Base-by-base conservation (phyloP, 2,329 filamentous ascomycete genomes). In the Exophiala aquamarina region DNA sequence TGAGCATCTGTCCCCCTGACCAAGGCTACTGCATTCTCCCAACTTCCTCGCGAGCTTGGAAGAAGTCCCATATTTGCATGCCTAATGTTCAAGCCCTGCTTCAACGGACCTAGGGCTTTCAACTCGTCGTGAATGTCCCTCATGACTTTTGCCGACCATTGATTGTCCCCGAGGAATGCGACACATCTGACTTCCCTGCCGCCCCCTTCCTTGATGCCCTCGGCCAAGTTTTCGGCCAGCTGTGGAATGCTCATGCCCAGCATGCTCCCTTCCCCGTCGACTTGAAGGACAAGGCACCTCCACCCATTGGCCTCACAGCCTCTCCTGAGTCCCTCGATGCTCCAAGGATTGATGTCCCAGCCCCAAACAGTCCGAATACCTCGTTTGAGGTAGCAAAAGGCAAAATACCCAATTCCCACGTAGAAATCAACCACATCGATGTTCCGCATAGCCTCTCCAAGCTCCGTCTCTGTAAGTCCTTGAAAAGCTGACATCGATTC, bases 321-420 rank as follows among this genome's bases (percentile, higher is more conserved):
- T 56, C 87, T 80, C 19, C 83, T 76, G 62, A 97, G 66, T 0
- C 87, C 90, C 70, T 96, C 89, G 26, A 95, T 79, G 56, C 84
- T 90, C 84, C 91, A 87, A 0, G 86, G 84, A 64, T 95, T 96
- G 36, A 96, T 72, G 67, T 97, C 92, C 87, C 89, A 97, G 58
- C 89, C 88, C 33, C 93, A 72, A 1, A 96, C 85, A 39, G 78
- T 71, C 7, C 60, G 71, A 60, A 91, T 71, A 0, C 89, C 89
- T 14, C 85, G 78, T 49, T 73, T 76, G 5, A 84, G 78, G 67
- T 95, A 96, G 23, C 82, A 87, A 62, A 96, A 95, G 3, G 86
- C 81, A 68, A 97, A 96, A 68, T 96, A 96, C 4, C 92, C 92
- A 55, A 96, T 95, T 0, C 92, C 92, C 0, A 87, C 89, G 70